Evolutionary conservation across 2,329 filamentous ascomycete genomes (phyloP), one percentile per base, ranked within the genome.

Genomic region (Monosporascus sp.): DNA sequence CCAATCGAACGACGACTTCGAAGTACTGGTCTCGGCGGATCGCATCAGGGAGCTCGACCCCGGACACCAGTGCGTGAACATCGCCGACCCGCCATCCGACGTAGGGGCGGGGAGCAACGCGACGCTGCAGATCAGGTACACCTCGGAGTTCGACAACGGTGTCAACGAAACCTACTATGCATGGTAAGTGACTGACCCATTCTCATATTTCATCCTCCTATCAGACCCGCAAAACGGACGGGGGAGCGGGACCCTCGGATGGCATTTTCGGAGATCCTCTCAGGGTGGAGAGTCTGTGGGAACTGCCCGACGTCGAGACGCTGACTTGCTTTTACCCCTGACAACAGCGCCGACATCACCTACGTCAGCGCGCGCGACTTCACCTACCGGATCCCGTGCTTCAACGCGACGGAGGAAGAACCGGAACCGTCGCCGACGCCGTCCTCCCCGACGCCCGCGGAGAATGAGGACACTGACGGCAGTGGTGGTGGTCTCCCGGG

Each of bases 91-190:
- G 0, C 68, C 73, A 1, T 57, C 65, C 4, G 63, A 59, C 9
- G 65, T 72, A 52, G 58, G 59, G n/a, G 60, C 70, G 5, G 76
- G 77, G 18, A 65, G 68, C 50, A 74, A 74, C 52, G 77, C 77
- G 18, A 80, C 77, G 6, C 67, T 79, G 22, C 76, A 78, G 59
- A 68, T 80, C 57, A 71, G 72, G 53, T 79, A 79, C 65, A 70
- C 67, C 50, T 70, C 74, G 49, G 68, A 73, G 56, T 76, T 72
- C 58, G 65, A 71, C 31, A 54, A 57, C 38, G 48, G 52, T 31
- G 15, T 54, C 42, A 71, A 72, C 55, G 68, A 77, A 57, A 75
- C 72, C 20, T 77, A 76, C 62, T 79, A 76, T 52, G 74, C 76
- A 34, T 79, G 76, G 42, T 46, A n/a, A 46, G 42, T 31, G 14